These are phyloP conservation scores for Asterochloris erici DNA, from an alignment of 139 green algal species.

Conservation along the genomic window DNA sequence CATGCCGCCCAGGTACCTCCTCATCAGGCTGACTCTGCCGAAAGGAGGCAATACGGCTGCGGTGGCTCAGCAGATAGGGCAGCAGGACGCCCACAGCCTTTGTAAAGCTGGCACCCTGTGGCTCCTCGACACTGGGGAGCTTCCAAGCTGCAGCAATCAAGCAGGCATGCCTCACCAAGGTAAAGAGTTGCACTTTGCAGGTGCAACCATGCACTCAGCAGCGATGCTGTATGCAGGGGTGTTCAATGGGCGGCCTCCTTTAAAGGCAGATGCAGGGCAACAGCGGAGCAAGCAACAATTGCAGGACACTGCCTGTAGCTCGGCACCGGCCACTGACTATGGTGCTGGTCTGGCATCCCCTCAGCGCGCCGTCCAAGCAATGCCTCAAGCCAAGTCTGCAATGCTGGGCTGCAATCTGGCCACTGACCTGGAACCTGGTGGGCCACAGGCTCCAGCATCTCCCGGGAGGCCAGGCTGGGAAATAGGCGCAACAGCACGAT, in stretches of 20 bases:
- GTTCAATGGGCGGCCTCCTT: no score
- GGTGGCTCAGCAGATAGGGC: slow-evolving; percentile 73
- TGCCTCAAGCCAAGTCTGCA: no score
- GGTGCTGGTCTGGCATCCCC: no score
- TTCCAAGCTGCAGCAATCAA: slow-evolving; percentile 9
- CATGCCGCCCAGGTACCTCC: no score
- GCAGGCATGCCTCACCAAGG: no score
- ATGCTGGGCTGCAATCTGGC: no score
- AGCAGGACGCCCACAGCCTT: slow-evolving; percentile 50
- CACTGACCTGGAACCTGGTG: neutral
- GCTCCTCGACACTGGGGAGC: slow-evolving; percentile 34
- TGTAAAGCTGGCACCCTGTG: slow-evolving; percentile 23
- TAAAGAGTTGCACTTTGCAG: neutral
- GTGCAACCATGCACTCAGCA: neutral
- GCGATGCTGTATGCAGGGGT: neutral
- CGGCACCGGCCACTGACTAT: no score
- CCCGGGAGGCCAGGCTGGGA: slow-evolving; percentile 49
- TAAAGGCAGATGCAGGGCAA: no score
- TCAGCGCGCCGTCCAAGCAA: no score
- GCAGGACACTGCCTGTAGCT: no score
- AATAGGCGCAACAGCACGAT: slow-evolving; percentile 66
- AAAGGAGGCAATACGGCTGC: slow-evolving; percentile 55
- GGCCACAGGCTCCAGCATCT: slow-evolving; percentile 20
- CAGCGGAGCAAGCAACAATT: neutral
- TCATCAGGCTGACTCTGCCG: no score